Percentiles rank a stretch among this genome's conserved stretches.
Evolutionary conservation across 768 basidiomycete genomes (phyloP).

Genomic region (Agrocybe praecox): DNA sequence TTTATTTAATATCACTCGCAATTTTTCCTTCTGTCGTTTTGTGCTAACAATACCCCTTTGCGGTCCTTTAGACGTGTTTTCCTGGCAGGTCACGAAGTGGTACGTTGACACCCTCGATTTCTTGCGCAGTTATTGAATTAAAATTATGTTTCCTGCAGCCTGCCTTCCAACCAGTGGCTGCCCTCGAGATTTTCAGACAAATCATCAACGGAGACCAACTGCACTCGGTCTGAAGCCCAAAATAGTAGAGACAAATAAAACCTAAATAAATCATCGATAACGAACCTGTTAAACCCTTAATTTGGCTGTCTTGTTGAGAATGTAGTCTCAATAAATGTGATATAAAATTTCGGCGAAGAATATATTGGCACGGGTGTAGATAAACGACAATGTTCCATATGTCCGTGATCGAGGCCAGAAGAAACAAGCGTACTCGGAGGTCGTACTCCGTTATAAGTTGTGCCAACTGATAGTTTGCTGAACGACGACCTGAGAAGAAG

Average conservation of each 20-base stretch:
- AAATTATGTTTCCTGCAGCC: constrained; percentile 35
- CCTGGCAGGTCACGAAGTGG: constrained; percentile 64
- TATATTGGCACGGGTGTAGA: too few relatives aligned
- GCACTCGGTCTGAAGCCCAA: constrained; percentile 42
- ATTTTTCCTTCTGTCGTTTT: neutral
- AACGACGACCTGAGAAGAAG: too few relatives aligned
- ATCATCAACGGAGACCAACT: constrained; percentile 51
- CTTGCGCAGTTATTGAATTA: neutral
- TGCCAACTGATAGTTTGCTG: too few relatives aligned
- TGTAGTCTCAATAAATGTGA: too few relatives aligned
- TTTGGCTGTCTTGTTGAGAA: too few relatives aligned
- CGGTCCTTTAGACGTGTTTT: constrained; percentile 47
- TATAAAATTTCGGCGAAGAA: too few relatives aligned
- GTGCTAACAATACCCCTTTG: too few relatives aligned
- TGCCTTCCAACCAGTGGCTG: constrained; percentile 61
- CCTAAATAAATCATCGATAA: neutral
- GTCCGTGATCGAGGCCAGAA: too few relatives aligned
- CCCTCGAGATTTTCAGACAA: constrained; percentile 62
- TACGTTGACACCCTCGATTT: constrained; percentile 30
- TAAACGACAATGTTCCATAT: too few relatives aligned
- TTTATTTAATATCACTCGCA: constrained; percentile 10
- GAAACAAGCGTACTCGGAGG: too few relatives aligned
- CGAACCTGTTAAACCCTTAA: neutral
- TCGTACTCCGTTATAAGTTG: too few relatives aligned
- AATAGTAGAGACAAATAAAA: neutral